Percentiles rank a stretch among this genome's conserved stretches.
These are phyloP conservation scores for Saccharomyces hybrid DNA, from an alignment of 1,139 yeast species.

Conservation along the genomic window DNA sequence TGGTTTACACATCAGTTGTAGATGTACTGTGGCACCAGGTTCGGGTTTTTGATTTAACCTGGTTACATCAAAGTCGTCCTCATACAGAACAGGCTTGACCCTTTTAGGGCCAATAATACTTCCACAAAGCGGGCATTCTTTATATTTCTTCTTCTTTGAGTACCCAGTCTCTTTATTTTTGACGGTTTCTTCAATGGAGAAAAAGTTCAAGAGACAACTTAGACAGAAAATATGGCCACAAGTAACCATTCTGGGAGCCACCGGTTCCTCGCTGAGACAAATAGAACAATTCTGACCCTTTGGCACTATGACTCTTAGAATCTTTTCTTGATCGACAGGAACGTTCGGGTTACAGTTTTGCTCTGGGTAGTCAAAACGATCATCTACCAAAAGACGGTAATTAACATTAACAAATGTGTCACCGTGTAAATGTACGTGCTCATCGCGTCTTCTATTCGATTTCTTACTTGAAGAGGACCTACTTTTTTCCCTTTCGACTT, in stretches of 20 bases:
- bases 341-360: slow-evolving; percentile 69
- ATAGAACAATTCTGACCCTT: slow-evolving; percentile 80
- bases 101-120: slow-evolving; percentile 52
- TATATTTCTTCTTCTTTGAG: slow-evolving; percentile 40
- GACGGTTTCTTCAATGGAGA: slow-evolving; percentile 41
- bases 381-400: slow-evolving; percentile 73
- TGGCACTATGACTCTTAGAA: slow-evolving; percentile 67
- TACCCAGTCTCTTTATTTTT: slow-evolving; percentile 25
- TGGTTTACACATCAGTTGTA: slow-evolving; percentile 69
- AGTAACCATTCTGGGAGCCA: slow-evolving; percentile 89
- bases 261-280: slow-evolving; percentile 73
- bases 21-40: slow-evolving; percentile 49
- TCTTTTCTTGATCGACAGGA: slow-evolving; percentile 53
- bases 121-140: slow-evolving; percentile 83
- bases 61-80: slow-evolving; percentile 37
- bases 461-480: slow-evolving; percentile 12
- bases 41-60: slow-evolving; percentile 46
- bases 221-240: slow-evolving; percentile 93
- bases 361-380: slow-evolving; percentile 44
- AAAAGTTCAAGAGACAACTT: slow-evolving; percentile 67
- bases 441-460: slow-evolving; percentile 21
- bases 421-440: slow-evolving; percentile 47
- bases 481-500: slow-evolving; percentile 34
- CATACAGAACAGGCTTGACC: slow-evolving; percentile 63
- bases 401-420: slow-evolving; percentile 76